phyloP scores from a whole-genome alignment of 192 early-diverging fungal genomes.

The Dissophora ornata region DNA sequence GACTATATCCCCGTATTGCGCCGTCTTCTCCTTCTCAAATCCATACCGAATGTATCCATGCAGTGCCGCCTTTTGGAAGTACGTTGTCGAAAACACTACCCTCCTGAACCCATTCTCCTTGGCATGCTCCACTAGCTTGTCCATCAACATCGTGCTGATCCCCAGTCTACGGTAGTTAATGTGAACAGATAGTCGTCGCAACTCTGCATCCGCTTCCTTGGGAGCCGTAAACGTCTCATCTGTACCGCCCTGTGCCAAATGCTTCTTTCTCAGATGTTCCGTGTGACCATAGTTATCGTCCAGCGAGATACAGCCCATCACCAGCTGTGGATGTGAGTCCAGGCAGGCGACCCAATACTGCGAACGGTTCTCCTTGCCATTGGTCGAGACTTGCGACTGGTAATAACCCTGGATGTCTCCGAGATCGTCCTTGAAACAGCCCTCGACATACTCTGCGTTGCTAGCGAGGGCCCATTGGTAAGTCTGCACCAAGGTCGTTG shows the following conservation, averaged over 20 bases:
- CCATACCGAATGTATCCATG: conserved; percentile 32
- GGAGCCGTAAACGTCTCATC: conserved; percentile 10
- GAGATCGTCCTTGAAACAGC: conserved; percentile 27
- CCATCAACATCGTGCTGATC: conserved; percentile 21
- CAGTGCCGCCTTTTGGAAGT: conserved; percentile 22
- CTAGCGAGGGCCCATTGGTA: not conserved
- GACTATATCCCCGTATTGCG: not conserved
- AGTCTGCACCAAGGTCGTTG: not conserved
- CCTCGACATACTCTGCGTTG: conserved; percentile 2
- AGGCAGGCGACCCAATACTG: conserved; percentile 50
- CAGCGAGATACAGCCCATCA: conserved; percentile 39
- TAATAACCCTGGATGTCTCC: conserved; percentile 34
- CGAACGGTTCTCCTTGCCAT: conserved; percentile 12
- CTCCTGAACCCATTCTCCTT: conserved; percentile 24
- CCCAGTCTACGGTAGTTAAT: conserved; percentile 27
- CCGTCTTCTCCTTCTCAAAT: conserved; percentile 10
- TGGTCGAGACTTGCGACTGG: not conserved
- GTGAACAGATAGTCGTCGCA: conserved; percentile 35
- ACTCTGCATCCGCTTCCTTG: conserved; percentile 7
- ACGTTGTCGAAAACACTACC: conserved; percentile 14
- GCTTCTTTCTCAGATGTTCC: conserved; percentile 14
- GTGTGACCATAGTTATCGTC: conserved; percentile 21
- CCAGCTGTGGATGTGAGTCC: conserved; percentile 28
- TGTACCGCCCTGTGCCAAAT: not conserved
- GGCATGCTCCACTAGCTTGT: conserved; percentile 21